These are phyloP conservation scores for Coniella lustricola DNA, from an alignment of 2,329 filamentous ascomycete genomes.

Conservation along the genomic window DNA sequence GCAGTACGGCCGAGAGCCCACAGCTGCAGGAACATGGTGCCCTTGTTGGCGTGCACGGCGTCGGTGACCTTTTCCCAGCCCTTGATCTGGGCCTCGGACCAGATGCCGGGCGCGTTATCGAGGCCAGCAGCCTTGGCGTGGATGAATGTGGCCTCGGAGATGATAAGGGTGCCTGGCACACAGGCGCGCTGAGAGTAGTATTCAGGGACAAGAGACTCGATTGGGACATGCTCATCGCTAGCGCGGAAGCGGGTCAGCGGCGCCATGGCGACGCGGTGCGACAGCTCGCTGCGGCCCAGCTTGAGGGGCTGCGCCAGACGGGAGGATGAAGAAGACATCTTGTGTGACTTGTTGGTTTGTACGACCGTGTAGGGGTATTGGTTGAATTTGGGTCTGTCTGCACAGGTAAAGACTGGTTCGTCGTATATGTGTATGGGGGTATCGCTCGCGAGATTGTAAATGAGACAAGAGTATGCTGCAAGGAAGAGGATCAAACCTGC, in stretches of 20 bases:
- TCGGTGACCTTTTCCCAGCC: conserved; percentile 54
- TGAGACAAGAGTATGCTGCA: no score
- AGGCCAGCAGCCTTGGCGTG: conserved; percentile 29
- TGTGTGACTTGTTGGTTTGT: not conserved
- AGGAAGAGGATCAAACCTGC: no score
- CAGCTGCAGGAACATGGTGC: conserved; percentile 55
- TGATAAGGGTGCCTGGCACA: conserved; percentile 33
- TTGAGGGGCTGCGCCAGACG: conserved; percentile 35
- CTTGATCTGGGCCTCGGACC: conserved; percentile 42
- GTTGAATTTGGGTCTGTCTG: no score
- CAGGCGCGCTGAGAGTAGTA: conserved; percentile 39
- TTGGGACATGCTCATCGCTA: conserved; percentile 24
- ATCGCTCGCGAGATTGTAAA: no score
- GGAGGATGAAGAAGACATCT: conserved; percentile 5
- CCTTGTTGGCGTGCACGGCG: conserved; percentile 54
- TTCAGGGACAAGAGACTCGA: conserved; percentile 26
- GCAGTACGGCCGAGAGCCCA: conserved; percentile 38
- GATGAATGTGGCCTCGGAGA: conserved; percentile 40
- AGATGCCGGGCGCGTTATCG: conserved; percentile 51
- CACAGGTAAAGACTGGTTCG: no score
- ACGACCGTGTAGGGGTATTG: no score
- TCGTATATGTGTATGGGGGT: no score
- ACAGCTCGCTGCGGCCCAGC: conserved; percentile 39
- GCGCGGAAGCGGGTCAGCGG: conserved; percentile 48
- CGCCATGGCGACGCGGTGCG: conserved; percentile 44